Base-by-base conservation (phyloP, 192 early-diverging fungal species). In the Coemansia sp. region DNA sequence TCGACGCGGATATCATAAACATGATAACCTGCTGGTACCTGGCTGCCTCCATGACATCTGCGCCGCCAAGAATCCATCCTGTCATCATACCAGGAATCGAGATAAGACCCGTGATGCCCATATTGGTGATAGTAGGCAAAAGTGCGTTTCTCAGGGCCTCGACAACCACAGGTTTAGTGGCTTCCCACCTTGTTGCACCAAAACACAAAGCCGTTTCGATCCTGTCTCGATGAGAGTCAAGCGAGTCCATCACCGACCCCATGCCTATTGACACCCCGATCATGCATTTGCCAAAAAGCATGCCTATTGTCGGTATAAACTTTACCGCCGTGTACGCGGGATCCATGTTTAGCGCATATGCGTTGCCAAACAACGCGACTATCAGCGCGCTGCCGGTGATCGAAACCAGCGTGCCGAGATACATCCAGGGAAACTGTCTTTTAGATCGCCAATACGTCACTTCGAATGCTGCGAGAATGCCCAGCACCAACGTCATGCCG, bases 81-180 rank as follows among this genome's bases (percentile, higher is more conserved):
- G 89, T 92, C 94, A 95, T 93, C 80, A 91, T 84, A 4, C 90
- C 93, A 0, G 93, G 93, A 54, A 95, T 95, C 14, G 92, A 91
- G 32, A 95, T 90, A 56, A 95, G 72, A 8, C 92, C 94, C 48
- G 91, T 90, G 36, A 94, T 87, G 61, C 87, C 83, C 89, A 94
- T 90, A 25, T 86, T 84, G 64, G 92, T 92, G 25, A 96, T 87
- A 0, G 87, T 86, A 1, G 94, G 94, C 55, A 93, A 64, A 71
- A 93, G 82, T n/a, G 94, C 92, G 8, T 83, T 72, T 11, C 88
- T 71, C 50, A 93, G 84, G 2, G 90, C 85, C 7, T 93, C 90
- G 7, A 88, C 69, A 0, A 86, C 88, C n/a, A 94, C 77, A 0
- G 92, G 92, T 40, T 85, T 82, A 11, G 86, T 85, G 2, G 91